These are phyloP conservation scores for Backusella parvicylindrica DNA, from an alignment of 192 early-diverging fungal genomes.

Conservation along the genomic window DNA sequence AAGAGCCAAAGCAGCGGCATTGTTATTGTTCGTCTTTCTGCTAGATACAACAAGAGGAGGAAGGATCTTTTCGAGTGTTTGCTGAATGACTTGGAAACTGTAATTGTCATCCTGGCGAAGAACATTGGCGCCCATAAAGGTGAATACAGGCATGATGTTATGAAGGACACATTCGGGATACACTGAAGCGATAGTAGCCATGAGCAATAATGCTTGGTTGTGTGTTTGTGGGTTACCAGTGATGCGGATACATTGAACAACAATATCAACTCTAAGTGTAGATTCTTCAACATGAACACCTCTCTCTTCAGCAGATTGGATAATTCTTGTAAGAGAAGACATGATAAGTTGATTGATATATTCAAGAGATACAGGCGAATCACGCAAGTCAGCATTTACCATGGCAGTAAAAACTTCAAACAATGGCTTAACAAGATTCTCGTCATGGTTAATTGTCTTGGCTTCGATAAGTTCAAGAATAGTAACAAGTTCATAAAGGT, in stretches of 20 bases:
- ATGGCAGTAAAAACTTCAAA: conserved; percentile 70
- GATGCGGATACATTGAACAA: conserved; percentile 84
- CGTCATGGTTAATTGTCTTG: conserved; percentile 48
- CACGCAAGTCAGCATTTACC: conserved; percentile 46
- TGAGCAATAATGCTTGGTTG: conserved; percentile 80
- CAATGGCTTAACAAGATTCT: conserved; percentile 60
- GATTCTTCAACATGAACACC: conserved; percentile 53
- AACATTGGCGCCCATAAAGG: conserved; percentile 95
- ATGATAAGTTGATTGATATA: conserved; percentile 89
- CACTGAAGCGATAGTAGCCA: conserved; percentile 80
- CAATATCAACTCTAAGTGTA: conserved; percentile 75
- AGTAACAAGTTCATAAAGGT: conserved; percentile 55
- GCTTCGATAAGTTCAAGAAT: conserved; percentile 77
- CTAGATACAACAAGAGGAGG: conserved; percentile 69
- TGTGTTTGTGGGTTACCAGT: conserved; percentile 95
- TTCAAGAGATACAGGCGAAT: conserved; percentile 62
- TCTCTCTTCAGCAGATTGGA: conserved; percentile 39
- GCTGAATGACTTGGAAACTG: conserved; percentile 92
- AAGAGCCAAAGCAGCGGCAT: conserved; percentile 30
- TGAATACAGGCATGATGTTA: conserved; percentile 96
- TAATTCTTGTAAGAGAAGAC: conserved; percentile 54
- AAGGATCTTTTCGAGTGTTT: conserved; percentile 83
- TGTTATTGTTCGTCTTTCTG: conserved; percentile 27
- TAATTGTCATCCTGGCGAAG: conserved; percentile 96
- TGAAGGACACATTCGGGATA: conserved; percentile 84